A percentile compares a stretch with the other conserved stretches of the same genome.
Evolutionary conservation across 441 rosid species (phyloP).

Genomic region (Erodium texanum): DNA sequence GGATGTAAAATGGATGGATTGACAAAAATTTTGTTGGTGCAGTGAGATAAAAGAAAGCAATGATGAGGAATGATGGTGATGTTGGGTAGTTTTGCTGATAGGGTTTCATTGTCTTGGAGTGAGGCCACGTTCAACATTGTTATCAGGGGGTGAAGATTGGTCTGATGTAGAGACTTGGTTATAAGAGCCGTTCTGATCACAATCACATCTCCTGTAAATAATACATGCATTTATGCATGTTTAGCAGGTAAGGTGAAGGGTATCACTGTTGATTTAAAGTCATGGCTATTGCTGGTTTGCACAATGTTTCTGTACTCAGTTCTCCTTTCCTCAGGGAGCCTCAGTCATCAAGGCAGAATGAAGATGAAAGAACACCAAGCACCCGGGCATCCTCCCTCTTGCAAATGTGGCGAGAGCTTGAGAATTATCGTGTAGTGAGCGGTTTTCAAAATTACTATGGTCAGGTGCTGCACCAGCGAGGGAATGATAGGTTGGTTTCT

Average conservation of each 20-base stretch:
- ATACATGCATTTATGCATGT: constrained; percentile 21
- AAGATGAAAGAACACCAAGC: constrained; percentile 43
- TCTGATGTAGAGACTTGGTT: not conserved
- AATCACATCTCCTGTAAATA: constrained; percentile 29
- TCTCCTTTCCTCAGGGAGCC: constrained; percentile 63
- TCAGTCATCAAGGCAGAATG: constrained; percentile 43
- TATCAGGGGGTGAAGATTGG: not conserved
- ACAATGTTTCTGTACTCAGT: constrained; percentile 59
- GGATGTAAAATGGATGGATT: not conserved
- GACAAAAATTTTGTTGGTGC: not conserved
- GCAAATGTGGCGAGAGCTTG: constrained; percentile 83
- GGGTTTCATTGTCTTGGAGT: not conserved
- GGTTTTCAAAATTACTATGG: constrained; percentile 39
- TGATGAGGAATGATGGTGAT: not conserved
- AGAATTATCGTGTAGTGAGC: constrained; percentile 68
- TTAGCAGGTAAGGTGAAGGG: not conserved
- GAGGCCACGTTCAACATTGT: not conserved
- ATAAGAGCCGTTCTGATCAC: not conserved
- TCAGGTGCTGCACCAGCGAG: constrained; percentile 37
- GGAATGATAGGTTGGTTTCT: constrained; percentile 31
- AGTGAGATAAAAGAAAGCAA: not conserved
- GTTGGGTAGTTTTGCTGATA: not conserved
- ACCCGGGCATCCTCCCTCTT: constrained; percentile 66
- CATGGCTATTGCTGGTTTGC: constrained; percentile 86
- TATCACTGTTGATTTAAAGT: constrained; percentile 2